phyloP scores from a whole-genome alignment of 306 rosid genomes.

The Sesbania bispinosa region DNA sequence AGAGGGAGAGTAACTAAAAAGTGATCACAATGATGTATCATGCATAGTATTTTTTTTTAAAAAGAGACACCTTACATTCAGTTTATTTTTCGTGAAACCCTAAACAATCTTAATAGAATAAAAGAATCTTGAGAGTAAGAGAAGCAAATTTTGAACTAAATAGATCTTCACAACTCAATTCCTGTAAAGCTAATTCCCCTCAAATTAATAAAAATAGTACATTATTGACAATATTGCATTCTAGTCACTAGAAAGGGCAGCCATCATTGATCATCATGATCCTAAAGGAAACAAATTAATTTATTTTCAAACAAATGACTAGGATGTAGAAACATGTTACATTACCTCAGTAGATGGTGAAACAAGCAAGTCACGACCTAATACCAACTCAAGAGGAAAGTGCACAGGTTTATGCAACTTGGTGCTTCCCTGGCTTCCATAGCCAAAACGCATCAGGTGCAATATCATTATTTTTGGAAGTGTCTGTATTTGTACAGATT shows the following conservation, averaged over 20 bases:
- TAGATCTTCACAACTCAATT: background rate
- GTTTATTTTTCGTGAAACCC: background rate
- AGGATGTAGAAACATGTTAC: background rate
- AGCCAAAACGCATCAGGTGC: conserved; percentile 90
- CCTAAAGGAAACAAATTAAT: background rate
- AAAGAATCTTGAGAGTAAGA: background rate
- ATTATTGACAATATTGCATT: background rate
- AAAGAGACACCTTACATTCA: background rate
- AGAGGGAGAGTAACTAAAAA: background rate
- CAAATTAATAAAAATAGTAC: too few relatives aligned
- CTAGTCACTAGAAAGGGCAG: background rate
- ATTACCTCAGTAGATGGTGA: conserved; percentile 65
- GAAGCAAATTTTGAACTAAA: background rate
- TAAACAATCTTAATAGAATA: background rate
- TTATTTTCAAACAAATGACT: background rate
- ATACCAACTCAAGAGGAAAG: conserved; percentile 73
- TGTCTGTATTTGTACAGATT: conserved; percentile 62
- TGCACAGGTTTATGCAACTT: conserved; percentile 81
- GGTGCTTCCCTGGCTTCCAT: conserved; percentile 98
- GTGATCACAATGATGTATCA: background rate
- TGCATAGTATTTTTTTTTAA: background rate
- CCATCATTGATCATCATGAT: background rate
- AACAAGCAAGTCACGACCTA: conserved; percentile 75
- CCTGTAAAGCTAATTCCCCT: background rate
- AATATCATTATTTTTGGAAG: conserved; percentile 88